Conservation (phyloP, 2,329 filamentous ascomycete genomes). For the Achaetomium macrosporum region DNA sequence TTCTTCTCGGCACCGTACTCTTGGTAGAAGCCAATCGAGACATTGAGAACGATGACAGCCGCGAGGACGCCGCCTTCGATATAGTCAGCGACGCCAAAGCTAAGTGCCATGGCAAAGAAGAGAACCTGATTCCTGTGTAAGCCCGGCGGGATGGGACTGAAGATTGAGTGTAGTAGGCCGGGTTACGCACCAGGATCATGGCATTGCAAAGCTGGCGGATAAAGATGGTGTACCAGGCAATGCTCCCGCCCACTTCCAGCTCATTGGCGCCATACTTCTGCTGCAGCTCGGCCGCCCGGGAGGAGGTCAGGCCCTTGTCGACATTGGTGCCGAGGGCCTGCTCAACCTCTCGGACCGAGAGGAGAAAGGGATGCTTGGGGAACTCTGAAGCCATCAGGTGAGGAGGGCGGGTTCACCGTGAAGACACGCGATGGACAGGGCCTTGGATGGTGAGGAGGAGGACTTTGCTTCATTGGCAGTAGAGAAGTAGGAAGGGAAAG, state of each 20-base stretch:
- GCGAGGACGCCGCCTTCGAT: constrained; percentile 32
- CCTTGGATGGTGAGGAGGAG: not conserved
- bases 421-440: constrained; percentile 2
- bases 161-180: not conserved
- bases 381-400: constrained; percentile 33
- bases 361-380: constrained; percentile 53
- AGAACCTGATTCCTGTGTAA: constrained; percentile 53
- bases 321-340: constrained; percentile 56
- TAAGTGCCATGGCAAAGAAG: constrained; percentile 68
- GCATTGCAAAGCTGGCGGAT: constrained; percentile 70
- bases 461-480: constrained; percentile 18
- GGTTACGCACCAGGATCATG: constrained; percentile 59
- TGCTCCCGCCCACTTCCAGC: constrained; percentile 60
- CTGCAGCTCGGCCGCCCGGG: constrained; percentile 54
- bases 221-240: constrained; percentile 66
- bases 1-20: constrained; percentile 61
- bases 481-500: not conserved
- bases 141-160: constrained; percentile 31
- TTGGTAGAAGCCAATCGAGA: constrained; percentile 61
- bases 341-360: constrained; percentile 57
- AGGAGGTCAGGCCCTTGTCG: constrained; percentile 59
- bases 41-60: constrained; percentile 51
- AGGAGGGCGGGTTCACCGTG: constrained; percentile 9
- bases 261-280: constrained; percentile 62
- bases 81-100: constrained; percentile 55